phyloP scores from a whole-genome alignment of 768 basidiomycete species.

The Tricholoma sp. region DNA sequence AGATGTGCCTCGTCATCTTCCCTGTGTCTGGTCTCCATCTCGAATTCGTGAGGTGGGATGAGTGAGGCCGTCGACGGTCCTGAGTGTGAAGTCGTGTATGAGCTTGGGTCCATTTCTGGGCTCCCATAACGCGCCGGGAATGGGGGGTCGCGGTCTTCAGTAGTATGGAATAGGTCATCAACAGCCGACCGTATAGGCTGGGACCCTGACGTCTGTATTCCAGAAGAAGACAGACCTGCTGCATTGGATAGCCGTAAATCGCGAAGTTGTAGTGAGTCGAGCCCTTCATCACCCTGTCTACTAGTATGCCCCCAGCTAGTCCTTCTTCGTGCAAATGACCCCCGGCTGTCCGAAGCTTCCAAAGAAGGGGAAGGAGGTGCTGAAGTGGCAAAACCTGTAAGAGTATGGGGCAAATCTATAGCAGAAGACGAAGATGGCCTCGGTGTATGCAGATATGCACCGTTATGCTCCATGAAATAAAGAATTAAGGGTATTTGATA shows the following conservation, averaged over 20 bases:
- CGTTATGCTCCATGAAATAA: constrained; percentile 29
- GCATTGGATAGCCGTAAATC: constrained; percentile 17
- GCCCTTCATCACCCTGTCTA: constrained; percentile 34
- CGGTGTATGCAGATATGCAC: constrained; percentile 26
- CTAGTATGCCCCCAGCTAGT: constrained; percentile 47
- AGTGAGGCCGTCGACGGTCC: constrained; percentile 52
- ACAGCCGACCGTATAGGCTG: constrained; percentile 17
- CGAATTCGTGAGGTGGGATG: constrained; percentile 30
- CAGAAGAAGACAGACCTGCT: constrained; percentile 13
- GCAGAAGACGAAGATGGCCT: constrained; percentile 52
- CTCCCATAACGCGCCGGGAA: constrained; percentile 31
- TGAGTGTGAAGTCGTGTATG: constrained; percentile 38
- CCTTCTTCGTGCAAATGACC: constrained; percentile 44
- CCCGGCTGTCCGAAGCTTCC: constrained; percentile 42
- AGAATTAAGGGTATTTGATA: constrained; percentile 1
- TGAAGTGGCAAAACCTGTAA: constrained; percentile 36
- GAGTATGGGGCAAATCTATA: constrained; percentile 45
- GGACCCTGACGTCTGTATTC: constrained; percentile 11
- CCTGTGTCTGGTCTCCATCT: constrained; percentile 34
- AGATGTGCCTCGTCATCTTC: constrained; percentile 60
- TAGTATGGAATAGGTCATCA: constrained; percentile 48
- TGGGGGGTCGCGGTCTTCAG: constrained; percentile 31
- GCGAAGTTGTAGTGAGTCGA: constrained; percentile 43
- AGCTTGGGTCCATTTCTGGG: constrained; percentile 23
- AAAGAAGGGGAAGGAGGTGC: constrained; percentile 53